phyloP scores from a whole-genome alignment of 495 filamentous ascomycete genomes.

The Amorphotheca resinae region DNA sequence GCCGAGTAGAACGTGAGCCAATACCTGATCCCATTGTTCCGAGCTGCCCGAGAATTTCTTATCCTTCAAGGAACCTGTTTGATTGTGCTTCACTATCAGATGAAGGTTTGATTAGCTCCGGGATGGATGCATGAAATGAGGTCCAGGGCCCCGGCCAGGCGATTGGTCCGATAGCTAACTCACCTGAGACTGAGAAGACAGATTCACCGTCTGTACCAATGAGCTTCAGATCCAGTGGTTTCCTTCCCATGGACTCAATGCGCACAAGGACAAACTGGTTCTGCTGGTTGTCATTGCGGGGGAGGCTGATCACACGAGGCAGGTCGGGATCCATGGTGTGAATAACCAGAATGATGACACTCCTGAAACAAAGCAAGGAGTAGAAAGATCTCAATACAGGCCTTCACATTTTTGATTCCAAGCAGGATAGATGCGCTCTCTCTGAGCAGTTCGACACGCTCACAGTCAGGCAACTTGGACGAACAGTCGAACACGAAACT shows the following conservation, averaged over 20 bases:
- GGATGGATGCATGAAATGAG: conserved; percentile 16
- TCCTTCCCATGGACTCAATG: conserved; percentile 30
- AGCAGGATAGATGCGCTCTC: no score
- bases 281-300: conserved; percentile 34
- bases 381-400: neutral
- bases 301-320: conserved; percentile 37
- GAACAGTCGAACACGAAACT: conserved; percentile 5
- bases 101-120: conserved; percentile 18
- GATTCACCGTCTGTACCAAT: conserved; percentile 55
- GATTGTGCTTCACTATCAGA: conserved; percentile 33
- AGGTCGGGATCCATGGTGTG: conserved; percentile 2
- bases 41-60: conserved; percentile 42
- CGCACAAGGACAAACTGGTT: conserved; percentile 46
- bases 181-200: conserved; percentile 47
- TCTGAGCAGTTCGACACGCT: neutral
- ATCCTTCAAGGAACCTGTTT: conserved; percentile 31
- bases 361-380: neutral
- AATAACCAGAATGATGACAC: no score
- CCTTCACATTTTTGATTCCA: neutral
- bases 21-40: conserved; percentile 43
- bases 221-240: conserved; percentile 45
- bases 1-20: conserved; percentile 28
- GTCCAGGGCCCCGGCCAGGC: conserved; percentile 3
- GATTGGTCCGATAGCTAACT: conserved; percentile 17
- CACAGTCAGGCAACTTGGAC: no score